A percentile compares a stretch with the other conserved stretches of the same genome.
Evolutionary conservation across 116 monocot species (phyloP).

Genomic region (Cymodocea nodosa): DNA sequence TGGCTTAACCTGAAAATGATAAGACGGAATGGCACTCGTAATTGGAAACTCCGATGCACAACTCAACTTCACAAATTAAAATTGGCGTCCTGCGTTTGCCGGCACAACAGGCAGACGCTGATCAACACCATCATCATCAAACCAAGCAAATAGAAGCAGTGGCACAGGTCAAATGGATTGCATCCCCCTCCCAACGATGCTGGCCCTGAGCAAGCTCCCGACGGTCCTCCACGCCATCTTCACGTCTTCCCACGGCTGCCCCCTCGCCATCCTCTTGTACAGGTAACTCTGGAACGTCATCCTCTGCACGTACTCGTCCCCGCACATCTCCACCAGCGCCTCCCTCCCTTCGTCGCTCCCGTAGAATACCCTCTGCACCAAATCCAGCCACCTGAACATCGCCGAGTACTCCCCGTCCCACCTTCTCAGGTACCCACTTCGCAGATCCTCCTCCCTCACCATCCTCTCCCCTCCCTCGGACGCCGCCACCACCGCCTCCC

Average conservation of each 20-base stretch:
- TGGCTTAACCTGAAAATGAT: too few relatives aligned
- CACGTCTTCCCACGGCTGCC: conserved; percentile 37
- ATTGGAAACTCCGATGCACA: too few relatives aligned
- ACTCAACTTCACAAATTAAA: too few relatives aligned
- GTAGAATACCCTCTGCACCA: conserved; percentile 79
- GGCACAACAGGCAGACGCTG: too few relatives aligned
- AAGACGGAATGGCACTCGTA: too few relatives aligned
- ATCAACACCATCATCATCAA: not conserved
- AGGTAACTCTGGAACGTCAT: conserved; percentile 87
- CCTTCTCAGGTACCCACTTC: conserved; percentile 47
- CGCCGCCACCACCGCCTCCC: conserved; percentile 48
- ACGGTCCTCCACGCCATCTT: conserved; percentile 37
- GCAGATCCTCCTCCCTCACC: conserved; percentile 51
- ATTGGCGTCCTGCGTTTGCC: too few relatives aligned
- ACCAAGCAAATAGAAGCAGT: too few relatives aligned
- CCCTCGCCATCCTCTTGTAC: conserved; percentile 52
- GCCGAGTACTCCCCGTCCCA: conserved; percentile 54
- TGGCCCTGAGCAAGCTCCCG: conserved; percentile 37
- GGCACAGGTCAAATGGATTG: not conserved
- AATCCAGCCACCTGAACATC: conserved; percentile 66
- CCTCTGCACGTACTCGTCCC: conserved; percentile 80
- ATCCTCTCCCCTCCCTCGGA: conserved; percentile 30
- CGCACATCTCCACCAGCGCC: conserved; percentile 90
- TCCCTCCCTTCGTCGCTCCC: conserved; percentile 61
- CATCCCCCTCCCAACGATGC: conserved; percentile 42